A percentile compares a stretch with the other conserved stretches of the same genome.
phyloP scores from a whole-genome alignment of 1,284 basidiomycete genomes.

The Leccinum variabile region DNA sequence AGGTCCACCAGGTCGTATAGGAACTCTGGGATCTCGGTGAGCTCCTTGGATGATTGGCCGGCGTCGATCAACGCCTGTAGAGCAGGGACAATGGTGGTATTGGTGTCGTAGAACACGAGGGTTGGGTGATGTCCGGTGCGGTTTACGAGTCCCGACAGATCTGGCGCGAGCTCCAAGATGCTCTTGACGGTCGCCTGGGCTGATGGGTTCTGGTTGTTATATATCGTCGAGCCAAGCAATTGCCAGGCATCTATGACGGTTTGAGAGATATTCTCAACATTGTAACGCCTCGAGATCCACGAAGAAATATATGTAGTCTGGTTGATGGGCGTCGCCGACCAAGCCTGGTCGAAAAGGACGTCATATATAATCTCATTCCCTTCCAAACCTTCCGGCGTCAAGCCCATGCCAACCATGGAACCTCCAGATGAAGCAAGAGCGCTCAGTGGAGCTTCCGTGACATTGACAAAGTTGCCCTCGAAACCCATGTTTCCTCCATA shows the following conservation, averaged over 20 bases:
- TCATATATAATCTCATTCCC: slow-evolving; percentile 48
- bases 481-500: slow-evolving; percentile 46
- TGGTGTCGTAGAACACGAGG: slow-evolving; percentile 37
- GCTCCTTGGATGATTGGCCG: slow-evolving; percentile 14
- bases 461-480: slow-evolving; percentile 36
- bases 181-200: slow-evolving; percentile 29
- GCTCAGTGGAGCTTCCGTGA: background rate
- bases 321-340: slow-evolving; percentile 33
- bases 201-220: slow-evolving; percentile 38
- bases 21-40: slow-evolving; percentile 31
- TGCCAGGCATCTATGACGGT: slow-evolving; percentile 39
- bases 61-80: slow-evolving; percentile 38
- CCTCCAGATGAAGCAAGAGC: slow-evolving; percentile 30
- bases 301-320: background rate
- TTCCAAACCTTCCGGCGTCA: slow-evolving; percentile 46
- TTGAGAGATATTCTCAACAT: slow-evolving; percentile 27
- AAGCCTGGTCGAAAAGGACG: slow-evolving; percentile 44
- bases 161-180: slow-evolving; percentile 40
- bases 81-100: slow-evolving; percentile 28
- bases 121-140: slow-evolving; percentile 38
- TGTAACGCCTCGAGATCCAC: slow-evolving; percentile 36
- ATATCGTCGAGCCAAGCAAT: slow-evolving; percentile 40
- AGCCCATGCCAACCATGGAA: slow-evolving; percentile 43
- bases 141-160: slow-evolving; percentile 37
- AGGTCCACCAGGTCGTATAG: slow-evolving; percentile 44